Evolutionary conservation across 2,329 filamentous ascomycete species (phyloP).

Genomic region (Cordyceps fumosorosea): DNA sequence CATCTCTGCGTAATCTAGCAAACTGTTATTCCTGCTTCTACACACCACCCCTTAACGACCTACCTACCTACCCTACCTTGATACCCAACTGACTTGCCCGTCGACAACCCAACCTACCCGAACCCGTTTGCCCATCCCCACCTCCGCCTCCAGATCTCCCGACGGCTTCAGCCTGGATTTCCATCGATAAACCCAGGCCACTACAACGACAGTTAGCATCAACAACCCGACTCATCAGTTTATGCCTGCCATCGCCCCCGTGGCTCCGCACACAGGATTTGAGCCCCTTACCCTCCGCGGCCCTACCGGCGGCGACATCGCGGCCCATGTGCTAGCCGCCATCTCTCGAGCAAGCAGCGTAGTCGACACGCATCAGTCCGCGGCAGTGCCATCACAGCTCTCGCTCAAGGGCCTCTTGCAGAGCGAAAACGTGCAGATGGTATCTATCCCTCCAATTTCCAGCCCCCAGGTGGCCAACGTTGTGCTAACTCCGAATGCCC

Average conservation of each 20-base stretch:
- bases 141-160: background rate
- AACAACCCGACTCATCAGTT: background rate
- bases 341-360: background rate
- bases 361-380: background rate
- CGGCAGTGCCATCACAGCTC: background rate
- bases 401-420: constrained; percentile 6
- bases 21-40: background rate
- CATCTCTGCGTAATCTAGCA: background rate
- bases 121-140: background rate
- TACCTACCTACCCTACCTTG: background rate
- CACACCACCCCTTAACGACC: background rate
- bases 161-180: background rate
- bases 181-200: background rate
- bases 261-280: background rate
- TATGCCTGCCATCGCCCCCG: constrained; percentile 4
- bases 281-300: background rate
- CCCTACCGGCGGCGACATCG: background rate
- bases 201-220: background rate
- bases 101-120: background rate
- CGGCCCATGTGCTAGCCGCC: background rate
- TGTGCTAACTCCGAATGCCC: background rate
- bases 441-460: background rate
- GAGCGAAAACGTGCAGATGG: constrained; percentile 8
- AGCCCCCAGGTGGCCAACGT: no score
- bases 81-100: background rate